These are phyloP conservation scores for Monosporascus cannonballus DNA, from an alignment of 2,329 filamentous ascomycete species.

Conservation along the genomic window DNA sequence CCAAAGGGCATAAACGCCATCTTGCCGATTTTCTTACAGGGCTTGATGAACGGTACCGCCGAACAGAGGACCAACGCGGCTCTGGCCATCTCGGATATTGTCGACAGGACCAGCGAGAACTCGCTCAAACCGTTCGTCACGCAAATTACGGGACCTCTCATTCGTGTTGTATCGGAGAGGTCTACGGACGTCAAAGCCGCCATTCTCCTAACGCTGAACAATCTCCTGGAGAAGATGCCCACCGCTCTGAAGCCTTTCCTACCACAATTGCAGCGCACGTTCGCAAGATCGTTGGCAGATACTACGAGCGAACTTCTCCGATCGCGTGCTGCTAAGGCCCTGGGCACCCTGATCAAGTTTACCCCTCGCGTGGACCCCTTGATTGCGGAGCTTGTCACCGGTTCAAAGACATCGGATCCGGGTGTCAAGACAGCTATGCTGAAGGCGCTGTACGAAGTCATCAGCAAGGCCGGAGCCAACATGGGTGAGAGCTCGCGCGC, in stretches of 20 bases:
- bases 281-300: constrained; percentile 92
- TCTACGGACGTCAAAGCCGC: constrained; percentile 95
- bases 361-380: constrained; percentile 93
- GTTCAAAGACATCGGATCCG: constrained; percentile 80
- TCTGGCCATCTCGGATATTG: constrained; percentile 89
- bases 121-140: constrained; percentile 92
- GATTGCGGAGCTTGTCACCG: constrained; percentile 87
- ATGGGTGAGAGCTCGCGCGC: constrained; percentile 89
- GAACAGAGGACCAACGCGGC: constrained; percentile 91
- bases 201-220: constrained; percentile 90
- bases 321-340: constrained; percentile 81
- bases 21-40: constrained; percentile 93
- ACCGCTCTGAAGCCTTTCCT: constrained; percentile 93
- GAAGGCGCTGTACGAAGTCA: constrained; percentile 91
- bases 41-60: constrained; percentile 89
- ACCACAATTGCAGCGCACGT: constrained; percentile 92
- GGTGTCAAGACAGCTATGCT: constrained; percentile 95
- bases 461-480: constrained; percentile 87
- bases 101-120: constrained; percentile 84
- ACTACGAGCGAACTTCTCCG: constrained; percentile 84
- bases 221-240: constrained; percentile 93
- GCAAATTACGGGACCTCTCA: constrained; percentile 93
- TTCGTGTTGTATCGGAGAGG: constrained; percentile 93
- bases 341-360: constrained; percentile 92
- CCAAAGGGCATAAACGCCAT: constrained; percentile 97